Conservation (phyloP, 768 basidiomycete species). For the Coprinellus micaceus region DNA sequence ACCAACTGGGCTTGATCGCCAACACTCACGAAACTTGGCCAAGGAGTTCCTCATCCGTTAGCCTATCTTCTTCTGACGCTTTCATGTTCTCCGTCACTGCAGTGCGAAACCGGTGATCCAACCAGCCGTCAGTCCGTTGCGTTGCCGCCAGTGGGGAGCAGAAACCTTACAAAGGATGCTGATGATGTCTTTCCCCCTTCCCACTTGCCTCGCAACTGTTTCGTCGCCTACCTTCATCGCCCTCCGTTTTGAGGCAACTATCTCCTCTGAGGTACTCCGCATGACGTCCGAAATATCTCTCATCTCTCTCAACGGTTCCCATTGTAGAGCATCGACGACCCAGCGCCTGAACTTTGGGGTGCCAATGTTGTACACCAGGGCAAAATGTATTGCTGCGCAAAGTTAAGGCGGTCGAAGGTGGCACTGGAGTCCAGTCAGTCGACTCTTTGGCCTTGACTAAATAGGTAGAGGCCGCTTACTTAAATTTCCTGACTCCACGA, state of each 20-base stretch:
- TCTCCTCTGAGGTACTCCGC: constrained; percentile 31
- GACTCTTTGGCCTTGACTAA: not conserved
- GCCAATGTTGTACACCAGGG: constrained; percentile 19
- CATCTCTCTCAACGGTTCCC: constrained; percentile 22
- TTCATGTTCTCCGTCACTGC: constrained; percentile 7
- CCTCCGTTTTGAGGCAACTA: constrained; percentile 34
- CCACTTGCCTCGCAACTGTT: constrained; percentile 28
- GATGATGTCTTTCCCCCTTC: constrained; percentile 43
- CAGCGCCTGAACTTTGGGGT: constrained; percentile 28
- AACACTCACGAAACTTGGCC: constrained; percentile 30
- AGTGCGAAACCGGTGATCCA: not conserved
- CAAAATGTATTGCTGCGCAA: constrained; percentile 15
- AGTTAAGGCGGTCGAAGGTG: constrained; percentile 11
- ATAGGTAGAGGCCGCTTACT: constrained; percentile 19
- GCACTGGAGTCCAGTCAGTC: not conserved
- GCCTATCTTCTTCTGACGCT: constrained; percentile 25
- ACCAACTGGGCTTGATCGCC: not conserved
- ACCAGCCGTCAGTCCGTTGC: not conserved
- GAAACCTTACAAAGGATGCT: constrained; percentile 39
- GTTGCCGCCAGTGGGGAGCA: not conserved
- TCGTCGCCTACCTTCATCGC: constrained; percentile 33
- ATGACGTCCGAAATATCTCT: constrained; percentile 33
- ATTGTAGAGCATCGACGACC: constrained; percentile 32
- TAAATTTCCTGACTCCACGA: constrained; percentile 27
- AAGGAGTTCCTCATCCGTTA: constrained; percentile 31